Evolutionary conservation across 2,329 filamentous ascomycete genomes (phyloP), one percentile per base, ranked within the genome.

Genomic region (Fusarium annulatum): DNA sequence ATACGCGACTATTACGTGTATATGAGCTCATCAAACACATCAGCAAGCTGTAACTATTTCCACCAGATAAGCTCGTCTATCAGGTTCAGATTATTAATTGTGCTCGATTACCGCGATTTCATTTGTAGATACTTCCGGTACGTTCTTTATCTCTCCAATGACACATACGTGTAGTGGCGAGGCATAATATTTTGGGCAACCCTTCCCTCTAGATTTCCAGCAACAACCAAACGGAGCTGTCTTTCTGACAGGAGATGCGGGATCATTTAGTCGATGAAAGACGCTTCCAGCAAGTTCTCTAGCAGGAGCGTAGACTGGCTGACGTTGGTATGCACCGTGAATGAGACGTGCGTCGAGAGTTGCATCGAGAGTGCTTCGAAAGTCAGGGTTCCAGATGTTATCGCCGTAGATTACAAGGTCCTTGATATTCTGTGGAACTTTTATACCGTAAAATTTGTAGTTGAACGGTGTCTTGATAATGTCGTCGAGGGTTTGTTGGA

Each of bases 361-460:
- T 11, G 14, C 9, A 16, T 30, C 4, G 8, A 30, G 19, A 30
- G 4, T 11, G 0, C 16, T 21, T 21, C 19, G 9, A 16, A 30
- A 46, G 11, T 14, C 5, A 1, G 43, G 23, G 14, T 28, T 5
- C 43, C 18, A 26, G 8, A 28, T 28, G 19, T 0, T 7, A 46
- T 46, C 43, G 0, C 23, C 11, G 8, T 28, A 21, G 5, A 46
- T 14, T 46, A 46, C 8, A 28, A 28, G 43, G 0, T 19, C 23
- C 8, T 19, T 3, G 18, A 46, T 46, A 2, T 5, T 19, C 18
- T 46, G 18, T 28, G 11, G 23, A 0, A 46, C 23, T 3, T 12
- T 0, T 1, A 0, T 19, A 9, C 9, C 5, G 4, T 19, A 45
- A 3, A 1, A 9, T 1, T 7, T 9, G 11, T 46, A 46, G 18